Evolutionary conservation across 768 basidiomycete species (phyloP), one percentile per base, ranked within the genome.

Genomic region (Peribolospora baueri): DNA sequence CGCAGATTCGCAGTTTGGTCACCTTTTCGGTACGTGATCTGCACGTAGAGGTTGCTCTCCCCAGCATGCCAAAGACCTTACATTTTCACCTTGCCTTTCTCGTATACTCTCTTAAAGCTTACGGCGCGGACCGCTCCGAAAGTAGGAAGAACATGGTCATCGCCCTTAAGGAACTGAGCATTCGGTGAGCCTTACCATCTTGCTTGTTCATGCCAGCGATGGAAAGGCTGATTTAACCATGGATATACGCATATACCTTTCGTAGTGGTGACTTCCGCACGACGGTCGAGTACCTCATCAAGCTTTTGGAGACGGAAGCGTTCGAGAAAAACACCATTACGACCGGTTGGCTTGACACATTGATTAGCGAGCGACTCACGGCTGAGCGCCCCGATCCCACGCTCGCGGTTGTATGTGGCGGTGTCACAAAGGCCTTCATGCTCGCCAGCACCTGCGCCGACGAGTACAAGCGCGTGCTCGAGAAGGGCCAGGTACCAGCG

Each of bases 131-230:
- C 65, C 84, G 93, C 60, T 72, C 77, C 57, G 90, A 97, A 69
- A 84, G 83, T 63, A 70, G 93, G 63, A 98, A 98, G 74, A 97
- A 97, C 67, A 98, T 98, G 91, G 91, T 98, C 58, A 83, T 98
- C 61, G 93, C 93, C 3, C 71, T 98, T 62, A 97, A 97, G 72
- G 93, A 97, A 68, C 73, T 97, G 60, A 88, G 85, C 68, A 98
- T 98, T 67, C 86, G 25, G 25, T 25, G 25, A 25, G 25, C n/a
- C n/a, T n/a, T 25, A 25, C 25, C 25, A 25, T 25, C 25, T 25
- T 25, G 25, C 25, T 25, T 25, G 25, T 25, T 25, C 25, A 25
- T 25, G 25, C 25, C 25, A 25, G 25, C 25, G 25, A 25, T 25
- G 25, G 25, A 25, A 25, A 25, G 25, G 25, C 25, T 25, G 25